Conservation (phyloP, 2,329 filamentous ascomycete species). For the Hypoxylon sp. region DNA sequence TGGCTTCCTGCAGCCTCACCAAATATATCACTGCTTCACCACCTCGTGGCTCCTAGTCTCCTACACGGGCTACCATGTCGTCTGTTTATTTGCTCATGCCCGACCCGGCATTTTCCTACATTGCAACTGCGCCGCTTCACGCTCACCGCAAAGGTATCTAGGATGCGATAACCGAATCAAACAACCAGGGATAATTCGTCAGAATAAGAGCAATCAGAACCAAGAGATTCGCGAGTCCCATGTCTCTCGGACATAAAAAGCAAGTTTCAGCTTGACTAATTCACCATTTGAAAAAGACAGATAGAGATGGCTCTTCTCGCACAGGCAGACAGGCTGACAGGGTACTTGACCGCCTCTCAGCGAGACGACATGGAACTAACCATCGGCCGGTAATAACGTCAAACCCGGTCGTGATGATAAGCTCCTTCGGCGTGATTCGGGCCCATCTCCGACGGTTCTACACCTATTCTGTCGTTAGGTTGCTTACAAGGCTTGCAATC, state of each 20-base stretch:
- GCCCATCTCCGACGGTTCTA: neutral
- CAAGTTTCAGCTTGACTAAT: slow-evolving; percentile 22
- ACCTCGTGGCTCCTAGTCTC: slow-evolving; percentile 29
- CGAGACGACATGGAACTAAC: slow-evolving; percentile 2
- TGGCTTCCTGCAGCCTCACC: slow-evolving; percentile 43
- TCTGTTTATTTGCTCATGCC: slow-evolving; percentile 27
- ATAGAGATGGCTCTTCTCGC: neutral
- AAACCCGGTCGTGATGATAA: slow-evolving; percentile 11
- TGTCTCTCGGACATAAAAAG: slow-evolving; percentile 7
- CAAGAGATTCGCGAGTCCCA: slow-evolving; percentile 28
- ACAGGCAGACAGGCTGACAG: too few species aligned
- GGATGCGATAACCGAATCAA: slow-evolving; percentile 25
- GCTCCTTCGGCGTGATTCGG: slow-evolving; percentile 18
- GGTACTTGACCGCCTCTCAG: slow-evolving; percentile 26
- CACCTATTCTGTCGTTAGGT: neutral
- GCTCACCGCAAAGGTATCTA: slow-evolving; percentile 32
- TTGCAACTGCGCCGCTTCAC: slow-evolving; percentile 8
- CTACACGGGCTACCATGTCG: slow-evolving; percentile 26
- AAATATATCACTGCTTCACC: slow-evolving; percentile 34
- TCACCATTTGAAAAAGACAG: slow-evolving; percentile 8
- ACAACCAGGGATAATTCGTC: slow-evolving; percentile 9
- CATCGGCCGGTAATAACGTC: slow-evolving; percentile 15
- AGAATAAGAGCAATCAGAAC: neutral
- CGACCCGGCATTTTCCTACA: slow-evolving; percentile 33
- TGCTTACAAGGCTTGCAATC: slow-evolving; percentile 6